A percentile compares a stretch with the other conserved stretches of the same genome.
These are phyloP conservation scores for Nephelium lappaceum DNA, from an alignment of 345 rosid species.

Conservation along the genomic window DNA sequence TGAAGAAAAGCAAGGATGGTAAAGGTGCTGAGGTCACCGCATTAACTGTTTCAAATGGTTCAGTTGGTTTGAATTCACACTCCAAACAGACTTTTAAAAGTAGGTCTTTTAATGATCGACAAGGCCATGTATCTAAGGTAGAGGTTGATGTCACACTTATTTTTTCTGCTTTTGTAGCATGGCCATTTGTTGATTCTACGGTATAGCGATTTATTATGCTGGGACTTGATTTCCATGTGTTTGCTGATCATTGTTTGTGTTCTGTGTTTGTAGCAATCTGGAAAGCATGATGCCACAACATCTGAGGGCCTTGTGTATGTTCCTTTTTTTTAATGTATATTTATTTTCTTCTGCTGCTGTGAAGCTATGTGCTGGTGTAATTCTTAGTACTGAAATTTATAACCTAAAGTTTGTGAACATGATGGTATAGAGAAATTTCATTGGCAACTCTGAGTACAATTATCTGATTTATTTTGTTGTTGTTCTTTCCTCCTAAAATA, in stretches of 20 bases:
- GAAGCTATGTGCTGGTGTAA: not conserved
- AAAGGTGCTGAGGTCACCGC: conserved; percentile 36
- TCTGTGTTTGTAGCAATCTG: conserved; percentile 53
- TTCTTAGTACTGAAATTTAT: not conserved
- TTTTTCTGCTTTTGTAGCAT: conserved; percentile 12
- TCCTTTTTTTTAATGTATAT: not conserved
- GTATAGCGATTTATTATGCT: not conserved
- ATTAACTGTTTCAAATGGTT: conserved; percentile 55
- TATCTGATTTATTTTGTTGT: not conserved
- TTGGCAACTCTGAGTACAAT: not conserved
- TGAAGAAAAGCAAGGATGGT: conserved; percentile 51
- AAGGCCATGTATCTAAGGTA: conserved; percentile 51
- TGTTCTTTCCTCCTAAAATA: too few species aligned
- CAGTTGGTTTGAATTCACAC: conserved; percentile 39
- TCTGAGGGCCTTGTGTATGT: conserved; percentile 63
- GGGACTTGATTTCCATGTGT: conserved; percentile 10
- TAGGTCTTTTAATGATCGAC: conserved; percentile 55
- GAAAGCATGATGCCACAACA: conserved; percentile 48
- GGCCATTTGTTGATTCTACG: not conserved
- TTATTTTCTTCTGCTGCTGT: conserved; percentile 5
- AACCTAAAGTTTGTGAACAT: not conserved
- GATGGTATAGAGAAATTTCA: not conserved
- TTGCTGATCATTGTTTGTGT: conserved; percentile 36
- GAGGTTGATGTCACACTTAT: conserved; percentile 6
- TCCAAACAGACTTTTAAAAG: conserved; percentile 54